Base-by-base conservation (phyloP, 2,329 filamentous ascomycete species). In the Aureobasidium sp. region DNA sequence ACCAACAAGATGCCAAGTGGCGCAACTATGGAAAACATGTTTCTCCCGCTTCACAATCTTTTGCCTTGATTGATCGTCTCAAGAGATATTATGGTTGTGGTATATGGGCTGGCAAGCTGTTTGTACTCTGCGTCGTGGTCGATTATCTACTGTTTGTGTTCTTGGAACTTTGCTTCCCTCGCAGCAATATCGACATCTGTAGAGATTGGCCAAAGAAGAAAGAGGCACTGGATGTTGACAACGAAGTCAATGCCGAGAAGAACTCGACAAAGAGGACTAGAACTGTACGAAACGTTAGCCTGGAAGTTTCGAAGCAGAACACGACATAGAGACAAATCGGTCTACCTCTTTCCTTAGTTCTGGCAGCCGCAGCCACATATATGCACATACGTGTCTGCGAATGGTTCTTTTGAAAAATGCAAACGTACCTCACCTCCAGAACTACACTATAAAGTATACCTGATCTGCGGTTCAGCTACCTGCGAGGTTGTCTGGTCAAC, bases 21-120 rank as follows among this genome's bases (percentile, higher is more conserved):
- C 66, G 64, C 41, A 87, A 90, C 61, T 84, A 86, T 4, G 84
- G 82, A 7, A 81, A 84, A 5, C 84, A 86, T 8, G 86, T 91
- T 9, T 65, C 68, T 5, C 68, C 66, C 5, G 66, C 69, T 47
- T 67, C 66, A 39, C 89, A 90, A 68, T 93, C 90, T 69, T 96
- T 96, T 71, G 90, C 93, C 6, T 82, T 99, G 48, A 97, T 99
- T 66, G 94, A 99, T 72, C 85, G 94, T 23, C 77, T 99, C 23
- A 99, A 99, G 77, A 81, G 94, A 63, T 99, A 99, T 75, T 99
- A 97, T 71, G 94, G 94, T 9, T 99, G 95, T 71, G 94, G 94
- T 37, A 93, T 97, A 55, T 99, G 94, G 94, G 94, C 94, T 0
- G 94, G 94, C 39, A 99, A 99, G 76, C 80, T 99, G 9, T 99